These are phyloP conservation scores for Russula virescens DNA, from an alignment of 768 basidiomycete species.

Conservation along the genomic window DNA sequence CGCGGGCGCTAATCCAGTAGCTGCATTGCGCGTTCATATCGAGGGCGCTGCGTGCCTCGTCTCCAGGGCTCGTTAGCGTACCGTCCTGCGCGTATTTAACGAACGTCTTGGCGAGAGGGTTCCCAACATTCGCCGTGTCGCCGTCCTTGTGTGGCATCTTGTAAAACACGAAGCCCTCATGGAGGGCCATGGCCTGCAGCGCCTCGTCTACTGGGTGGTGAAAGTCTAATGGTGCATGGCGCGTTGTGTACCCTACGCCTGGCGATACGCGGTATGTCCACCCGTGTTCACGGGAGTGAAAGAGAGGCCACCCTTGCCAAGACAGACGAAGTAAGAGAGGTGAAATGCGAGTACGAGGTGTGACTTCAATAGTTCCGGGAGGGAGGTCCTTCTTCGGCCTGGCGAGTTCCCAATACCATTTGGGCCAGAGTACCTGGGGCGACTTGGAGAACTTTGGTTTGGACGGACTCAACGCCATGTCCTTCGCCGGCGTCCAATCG, in stretches of 20 bases:
- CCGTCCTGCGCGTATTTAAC: conserved; percentile 85
- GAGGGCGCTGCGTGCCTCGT: conserved; percentile 76
- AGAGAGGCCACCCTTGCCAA: conserved; percentile 84
- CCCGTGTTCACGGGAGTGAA: conserved; percentile 80
- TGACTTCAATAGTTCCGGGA: conserved; percentile 77
- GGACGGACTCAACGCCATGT: not conserved
- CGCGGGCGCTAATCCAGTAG: conserved; percentile 95
- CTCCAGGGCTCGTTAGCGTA: conserved; percentile 73
- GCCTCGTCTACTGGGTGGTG: conserved; percentile 55
- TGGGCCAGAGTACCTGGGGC: conserved; percentile 72
- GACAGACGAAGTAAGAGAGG: conserved; percentile 81
- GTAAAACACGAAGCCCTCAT: conserved; percentile 63
- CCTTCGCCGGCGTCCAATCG: conserved; percentile 50
- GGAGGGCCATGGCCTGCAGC: conserved; percentile 45
- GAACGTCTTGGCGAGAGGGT: conserved; percentile 83
- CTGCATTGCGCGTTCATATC: conserved; percentile 92
- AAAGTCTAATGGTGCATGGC: conserved; percentile 48
- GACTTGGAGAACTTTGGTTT: conserved; percentile 25
- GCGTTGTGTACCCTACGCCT: conserved; percentile 39
- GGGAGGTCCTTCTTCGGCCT: conserved; percentile 61
- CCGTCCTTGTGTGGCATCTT: conserved; percentile 97
- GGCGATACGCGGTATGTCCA: conserved; percentile 81
- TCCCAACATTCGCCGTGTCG: conserved; percentile 92
- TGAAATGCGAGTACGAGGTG: conserved; percentile 73
- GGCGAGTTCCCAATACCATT: conserved; percentile 93